These are phyloP conservation scores for Phaeosphaeria sp. DNA, from an alignment of 2,329 filamentous ascomycete species.

Conservation along the genomic window DNA sequence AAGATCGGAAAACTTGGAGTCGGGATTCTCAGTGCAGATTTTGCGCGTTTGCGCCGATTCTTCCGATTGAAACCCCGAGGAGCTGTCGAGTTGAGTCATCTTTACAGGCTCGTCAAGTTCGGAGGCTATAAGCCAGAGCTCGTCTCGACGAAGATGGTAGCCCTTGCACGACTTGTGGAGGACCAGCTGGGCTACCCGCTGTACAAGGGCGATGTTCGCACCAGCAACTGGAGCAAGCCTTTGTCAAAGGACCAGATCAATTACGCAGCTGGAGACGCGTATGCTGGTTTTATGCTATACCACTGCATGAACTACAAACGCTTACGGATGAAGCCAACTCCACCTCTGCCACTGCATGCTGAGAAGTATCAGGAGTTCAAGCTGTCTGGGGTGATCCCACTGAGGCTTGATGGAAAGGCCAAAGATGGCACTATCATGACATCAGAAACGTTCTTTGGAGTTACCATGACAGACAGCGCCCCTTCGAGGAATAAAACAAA, in stretches of 20 bases:
- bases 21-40: slow-evolving; percentile 68
- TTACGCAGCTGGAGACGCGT: slow-evolving; percentile 85
- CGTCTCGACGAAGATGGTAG: slow-evolving; percentile 59
- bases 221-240: slow-evolving; percentile 74
- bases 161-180: slow-evolving; percentile 72
- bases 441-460: slow-evolving; percentile 30
- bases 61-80: slow-evolving; percentile 71
- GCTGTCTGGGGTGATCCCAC: slow-evolving; percentile 16
- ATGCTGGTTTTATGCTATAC: slow-evolving; percentile 80
- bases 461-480: slow-evolving; percentile 11
- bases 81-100: slow-evolving; percentile 80
- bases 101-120: slow-evolving; percentile 79
- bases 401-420: slow-evolving; percentile 27
- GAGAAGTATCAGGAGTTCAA: slow-evolving; percentile 32
- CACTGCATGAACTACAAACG: slow-evolving; percentile 71
- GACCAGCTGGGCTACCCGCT: slow-evolving; percentile 76
- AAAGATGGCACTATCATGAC: slow-evolving; percentile 27
- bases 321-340: slow-evolving; percentile 54
- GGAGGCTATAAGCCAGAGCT: slow-evolving; percentile 57
- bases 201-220: slow-evolving; percentile 79
- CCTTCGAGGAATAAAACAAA: slow-evolving; percentile 1
- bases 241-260: slow-evolving; percentile 71
- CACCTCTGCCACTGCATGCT: slow-evolving; percentile 32
- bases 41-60: slow-evolving; percentile 69
- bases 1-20: slow-evolving; percentile 79